Evolutionary conservation across 352 stramenopile genomes (phyloP).

Genomic region (Phytopythium helicoides): DNA sequence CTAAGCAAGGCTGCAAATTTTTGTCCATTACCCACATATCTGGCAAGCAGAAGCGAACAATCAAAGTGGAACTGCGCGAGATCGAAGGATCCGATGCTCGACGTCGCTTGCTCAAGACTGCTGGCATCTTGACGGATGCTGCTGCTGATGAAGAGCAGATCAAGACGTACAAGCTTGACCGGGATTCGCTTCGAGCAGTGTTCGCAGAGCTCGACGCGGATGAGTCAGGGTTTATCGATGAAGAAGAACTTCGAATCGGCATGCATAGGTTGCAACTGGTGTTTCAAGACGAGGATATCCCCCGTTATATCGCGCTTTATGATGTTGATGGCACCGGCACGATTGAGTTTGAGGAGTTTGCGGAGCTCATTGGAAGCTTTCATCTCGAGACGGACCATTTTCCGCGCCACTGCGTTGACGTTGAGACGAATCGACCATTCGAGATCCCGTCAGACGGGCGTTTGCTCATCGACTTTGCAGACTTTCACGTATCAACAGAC

Average conservation of each 20-base stretch:
- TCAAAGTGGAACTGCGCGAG: conserved; percentile 66
- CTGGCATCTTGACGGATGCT: conserved; percentile 54
- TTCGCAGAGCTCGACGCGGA: conserved; percentile 72
- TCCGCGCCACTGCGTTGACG: conserved; percentile 51
- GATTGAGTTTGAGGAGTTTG: conserved; percentile 77
- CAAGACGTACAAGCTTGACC: conserved; percentile 39
- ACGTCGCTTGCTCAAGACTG: conserved; percentile 59
- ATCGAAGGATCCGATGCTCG: conserved; percentile 33
- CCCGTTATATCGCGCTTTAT: conserved; percentile 64
- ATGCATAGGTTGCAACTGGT: conserved; percentile 47
- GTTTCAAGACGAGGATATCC: conserved; percentile 63
- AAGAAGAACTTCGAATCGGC: conserved; percentile 45
- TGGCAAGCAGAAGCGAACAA: conserved; percentile 44
- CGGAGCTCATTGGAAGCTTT: conserved; percentile 74
- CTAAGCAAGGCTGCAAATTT: conserved; percentile 82
- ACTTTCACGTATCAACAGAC: conserved; percentile 71
- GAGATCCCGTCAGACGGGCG: conserved; percentile 60
- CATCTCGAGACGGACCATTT: conserved; percentile 49
- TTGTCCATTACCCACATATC: conserved; percentile 63
- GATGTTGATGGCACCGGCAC: conserved; percentile 70
- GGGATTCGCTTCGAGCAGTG: conserved; percentile 40
- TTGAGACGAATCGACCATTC: conserved; percentile 55
- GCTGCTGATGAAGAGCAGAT: conserved; percentile 23
- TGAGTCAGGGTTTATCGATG: conserved; percentile 63
- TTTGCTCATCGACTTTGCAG: conserved; percentile 67